phyloP scores from a whole-genome alignment of 1,284 basidiomycete species.

The Moesziomyces antarcticus region DNA sequence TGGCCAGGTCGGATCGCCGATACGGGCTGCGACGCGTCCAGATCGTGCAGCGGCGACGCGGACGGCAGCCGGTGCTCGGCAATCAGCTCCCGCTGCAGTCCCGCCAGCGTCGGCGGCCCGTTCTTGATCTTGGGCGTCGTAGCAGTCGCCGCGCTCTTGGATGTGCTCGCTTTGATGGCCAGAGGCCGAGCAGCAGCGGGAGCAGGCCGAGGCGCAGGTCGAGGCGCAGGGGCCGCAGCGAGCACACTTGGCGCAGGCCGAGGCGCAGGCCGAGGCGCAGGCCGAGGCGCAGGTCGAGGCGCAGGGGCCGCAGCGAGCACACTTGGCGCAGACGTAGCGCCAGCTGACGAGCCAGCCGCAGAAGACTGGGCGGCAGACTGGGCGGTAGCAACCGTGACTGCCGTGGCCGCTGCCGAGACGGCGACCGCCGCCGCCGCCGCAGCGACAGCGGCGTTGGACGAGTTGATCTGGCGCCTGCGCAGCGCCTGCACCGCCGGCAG shows the following conservation, averaged over 20 bases:
- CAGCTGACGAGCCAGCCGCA: not conserved
- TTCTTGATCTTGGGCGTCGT: slow-evolving; percentile 6
- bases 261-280: not conserved
- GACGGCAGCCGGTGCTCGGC: slow-evolving; percentile 27
- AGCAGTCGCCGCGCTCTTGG: not conserved
- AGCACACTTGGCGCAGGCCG: not conserved
- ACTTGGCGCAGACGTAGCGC: slow-evolving; percentile 1
- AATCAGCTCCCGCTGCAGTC: slow-evolving; percentile 31
- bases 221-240: not conserved
- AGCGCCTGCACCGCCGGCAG: slow-evolving; percentile 34
- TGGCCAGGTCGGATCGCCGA: slow-evolving; percentile 22
- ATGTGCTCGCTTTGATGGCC: slow-evolving; percentile 1
- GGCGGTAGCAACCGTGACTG: slow-evolving; percentile 5
- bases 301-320: not conserved
- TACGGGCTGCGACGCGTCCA: slow-evolving; percentile 23
- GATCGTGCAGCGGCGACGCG: slow-evolving; percentile 10
- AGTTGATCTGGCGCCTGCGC: slow-evolving; percentile 21
- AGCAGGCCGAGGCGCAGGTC: not conserved
- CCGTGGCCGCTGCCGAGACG: not conserved
- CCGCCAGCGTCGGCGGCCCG: slow-evolving; percentile 4
- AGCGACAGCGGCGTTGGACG: slow-evolving; percentile 17
- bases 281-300: not conserved
- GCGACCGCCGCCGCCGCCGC: slow-evolving; percentile 1
- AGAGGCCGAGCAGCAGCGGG: slow-evolving; percentile 2
- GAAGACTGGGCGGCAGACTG: not conserved